Conservation (phyloP, 768 basidiomycete species). For the Clitopilus hobsonii region DNA sequence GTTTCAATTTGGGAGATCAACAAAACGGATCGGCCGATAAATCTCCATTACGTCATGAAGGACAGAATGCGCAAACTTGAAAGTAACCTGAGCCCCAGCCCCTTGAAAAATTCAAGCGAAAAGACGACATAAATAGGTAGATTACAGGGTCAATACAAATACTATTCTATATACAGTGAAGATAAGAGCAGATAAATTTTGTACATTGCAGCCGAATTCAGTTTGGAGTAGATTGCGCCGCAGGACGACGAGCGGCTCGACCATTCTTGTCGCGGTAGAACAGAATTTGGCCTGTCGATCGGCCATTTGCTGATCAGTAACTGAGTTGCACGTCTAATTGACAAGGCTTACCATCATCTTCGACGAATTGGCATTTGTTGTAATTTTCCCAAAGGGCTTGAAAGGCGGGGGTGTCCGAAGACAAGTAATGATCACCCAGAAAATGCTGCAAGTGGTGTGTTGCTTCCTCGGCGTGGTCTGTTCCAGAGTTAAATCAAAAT, state of each 20-base stretch:
- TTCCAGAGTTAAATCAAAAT: slow-evolving; percentile 1
- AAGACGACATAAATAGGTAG: background rate
- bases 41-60: background rate
- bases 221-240: slow-evolving; percentile 6
- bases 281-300: slow-evolving; percentile 27
- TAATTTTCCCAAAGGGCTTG: slow-evolving; percentile 49
- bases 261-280: slow-evolving; percentile 40
- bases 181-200: background rate
- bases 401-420: slow-evolving; percentile 31
- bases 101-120: too few species aligned
- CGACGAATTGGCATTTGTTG: slow-evolving; percentile 52
- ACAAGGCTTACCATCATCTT: slow-evolving; percentile 37
- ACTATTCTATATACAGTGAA: background rate
- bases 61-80: background rate
- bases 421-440: slow-evolving; percentile 46
- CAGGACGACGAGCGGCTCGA: slow-evolving; percentile 26
- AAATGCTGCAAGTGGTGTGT: slow-evolving; percentile 42
- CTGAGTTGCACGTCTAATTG: too few species aligned
- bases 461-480: slow-evolving; percentile 47
- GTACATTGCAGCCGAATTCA: background rate
- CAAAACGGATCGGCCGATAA: background rate
- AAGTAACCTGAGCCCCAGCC: too few species aligned
- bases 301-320: background rate
- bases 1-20: too few species aligned
- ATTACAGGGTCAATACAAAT: background rate